Evolutionary conservation across 2,329 filamentous ascomycete species (phyloP), one percentile per base, ranked within the genome.

Genomic region (Trichoderma guizhouense): DNA sequence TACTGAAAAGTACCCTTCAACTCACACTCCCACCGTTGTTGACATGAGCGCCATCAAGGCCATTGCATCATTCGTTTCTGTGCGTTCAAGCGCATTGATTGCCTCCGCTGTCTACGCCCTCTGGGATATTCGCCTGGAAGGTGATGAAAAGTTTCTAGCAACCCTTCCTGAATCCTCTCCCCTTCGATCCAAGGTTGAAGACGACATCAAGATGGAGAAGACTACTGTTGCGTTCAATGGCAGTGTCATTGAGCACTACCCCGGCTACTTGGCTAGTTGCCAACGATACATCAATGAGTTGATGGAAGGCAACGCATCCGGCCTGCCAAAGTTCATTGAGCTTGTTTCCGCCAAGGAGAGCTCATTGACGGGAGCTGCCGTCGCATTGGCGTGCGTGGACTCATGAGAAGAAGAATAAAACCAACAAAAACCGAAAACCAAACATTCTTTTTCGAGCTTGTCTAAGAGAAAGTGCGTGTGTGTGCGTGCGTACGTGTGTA

Each of bases 221-320:
- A 90, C 88, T 3, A 86, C 88, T 2, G 88, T 95, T n/a, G 91
- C 91, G 4, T 95, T 91, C 81, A 94, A 93, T 77, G 93, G 93
- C 58, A 92, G 90, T 32, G 92, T 95, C 64, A 90, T 95, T 66
- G 92, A 95, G 81, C 90, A 91, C 76, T 95, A 95, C 77, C 92
- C 93, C 0, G 83, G 84, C 8, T 95, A 94, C 79, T 83, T 87
- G 26, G 81, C 80, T 36, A 85, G 83, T 55, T 91, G 90, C 76
- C 92, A 95, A 79, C 78, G 78, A 7, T 89, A 90, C 75, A 81
- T 95, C 61, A 84, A 93, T 76, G 82, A 84, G 51, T 82, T 95
- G 9, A 85, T 89, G 76, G 74, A 76, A 30, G 75, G 74, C 62
- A 77, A 74, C 47, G 73, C 73, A n/a, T 75, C 77, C 76, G 83